phyloP scores from a whole-genome alignment of 1,139 yeast species.

The Yamadazyma epiphylla region DNA sequence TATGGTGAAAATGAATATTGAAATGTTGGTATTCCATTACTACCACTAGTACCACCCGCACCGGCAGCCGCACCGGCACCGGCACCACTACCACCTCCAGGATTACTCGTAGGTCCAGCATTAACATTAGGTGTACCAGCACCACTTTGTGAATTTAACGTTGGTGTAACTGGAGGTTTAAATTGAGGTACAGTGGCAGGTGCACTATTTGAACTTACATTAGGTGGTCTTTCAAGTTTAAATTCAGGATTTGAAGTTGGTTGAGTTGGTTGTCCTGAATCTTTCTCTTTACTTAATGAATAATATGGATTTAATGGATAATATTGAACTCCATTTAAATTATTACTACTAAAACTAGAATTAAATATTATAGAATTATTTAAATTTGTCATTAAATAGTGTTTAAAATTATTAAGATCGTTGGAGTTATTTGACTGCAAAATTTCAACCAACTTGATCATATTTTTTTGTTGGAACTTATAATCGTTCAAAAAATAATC shows the following conservation, averaged over 20 bases:
- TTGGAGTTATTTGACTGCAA: constrained; percentile 10
- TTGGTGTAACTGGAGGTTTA: constrained; percentile 1
- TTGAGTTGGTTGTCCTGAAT: too few species aligned
- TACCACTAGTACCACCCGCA: constrained; percentile 2
- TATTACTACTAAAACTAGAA: constrained; percentile 8
- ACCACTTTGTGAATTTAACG: constrained; percentile 1
- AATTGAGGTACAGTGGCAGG: constrained; percentile 3
- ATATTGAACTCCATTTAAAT: constrained; percentile 19
- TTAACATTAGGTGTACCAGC: not conserved
- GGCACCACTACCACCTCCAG: not conserved
- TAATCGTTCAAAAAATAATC: constrained; percentile 14
- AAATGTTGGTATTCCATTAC: too few species aligned
- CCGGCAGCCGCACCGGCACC: constrained; percentile 2
- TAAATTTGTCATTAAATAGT: constrained; percentile 9
- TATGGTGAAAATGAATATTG: not conserved
- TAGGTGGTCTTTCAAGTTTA: constrained; percentile 2
- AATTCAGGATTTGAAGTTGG: not conserved
- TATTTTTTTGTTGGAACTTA: constrained; percentile 13
- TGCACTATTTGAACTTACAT: constrained; percentile 1
- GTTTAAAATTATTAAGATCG: constrained; percentile 12
- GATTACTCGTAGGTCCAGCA: not conserved
- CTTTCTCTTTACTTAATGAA: constrained; percentile 4
- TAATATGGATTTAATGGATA: constrained; percentile 38
- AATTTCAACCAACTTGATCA: constrained; percentile 12
- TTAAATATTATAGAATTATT: constrained; percentile 10